Conservation (phyloP, 108 stramenopile species). For the Schizochytrium sp. region DNA sequence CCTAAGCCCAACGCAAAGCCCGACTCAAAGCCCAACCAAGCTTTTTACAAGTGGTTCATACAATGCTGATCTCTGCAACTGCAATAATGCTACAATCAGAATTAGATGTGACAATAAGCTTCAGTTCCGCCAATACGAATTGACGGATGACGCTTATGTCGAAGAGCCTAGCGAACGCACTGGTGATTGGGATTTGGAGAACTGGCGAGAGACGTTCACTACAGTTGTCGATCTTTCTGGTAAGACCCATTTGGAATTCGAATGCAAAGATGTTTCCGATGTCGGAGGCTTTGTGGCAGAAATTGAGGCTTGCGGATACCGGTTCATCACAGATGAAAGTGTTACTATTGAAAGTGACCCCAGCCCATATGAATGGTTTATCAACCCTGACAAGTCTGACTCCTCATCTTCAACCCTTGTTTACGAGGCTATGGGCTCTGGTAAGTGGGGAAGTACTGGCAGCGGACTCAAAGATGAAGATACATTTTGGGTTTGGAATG, state of each 20-base stretch:
- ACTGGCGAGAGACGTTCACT: neutral
- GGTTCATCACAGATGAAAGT: neutral
- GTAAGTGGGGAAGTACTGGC: neutral
- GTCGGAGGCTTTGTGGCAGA: neutral
- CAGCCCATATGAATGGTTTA: neutral
- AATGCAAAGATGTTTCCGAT: neutral
- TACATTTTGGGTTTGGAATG: no score
- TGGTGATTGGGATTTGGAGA: neutral
- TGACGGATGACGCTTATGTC: neutral
- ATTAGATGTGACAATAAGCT: neutral
- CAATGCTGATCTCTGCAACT: neutral
- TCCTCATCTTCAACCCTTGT: neutral
- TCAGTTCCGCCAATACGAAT: neutral
- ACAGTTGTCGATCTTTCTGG: neutral
- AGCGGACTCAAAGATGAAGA: neutral
- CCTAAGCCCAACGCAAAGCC: no score
- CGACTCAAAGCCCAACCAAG: neutral
- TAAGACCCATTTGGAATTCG: neutral
- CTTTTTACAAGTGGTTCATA: no score
- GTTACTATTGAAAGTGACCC: neutral
- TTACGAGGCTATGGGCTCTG: neutral
- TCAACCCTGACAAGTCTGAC: constrained; percentile 1
- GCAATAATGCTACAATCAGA: neutral
- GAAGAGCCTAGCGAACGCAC: neutral
- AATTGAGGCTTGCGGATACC: neutral